Evolutionary conservation across 495 filamentous ascomycete genomes (phyloP).

Genomic region (Penicillium chermesinum): DNA sequence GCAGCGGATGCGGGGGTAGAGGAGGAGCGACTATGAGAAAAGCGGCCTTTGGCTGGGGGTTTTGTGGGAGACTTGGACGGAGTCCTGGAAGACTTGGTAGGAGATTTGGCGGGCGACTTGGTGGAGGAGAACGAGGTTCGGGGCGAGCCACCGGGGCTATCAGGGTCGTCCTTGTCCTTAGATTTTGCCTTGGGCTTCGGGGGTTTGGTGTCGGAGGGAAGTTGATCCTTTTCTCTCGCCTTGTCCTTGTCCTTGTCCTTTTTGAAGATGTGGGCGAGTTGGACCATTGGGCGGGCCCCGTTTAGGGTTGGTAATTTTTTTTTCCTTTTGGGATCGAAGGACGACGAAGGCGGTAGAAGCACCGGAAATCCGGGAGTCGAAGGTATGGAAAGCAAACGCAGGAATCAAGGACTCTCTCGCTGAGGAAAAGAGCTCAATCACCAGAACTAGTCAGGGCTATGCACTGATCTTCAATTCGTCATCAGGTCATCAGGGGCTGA

Average conservation of each 20-base stretch:
- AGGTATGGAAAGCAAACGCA: not conserved
- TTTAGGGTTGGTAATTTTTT: conserved; percentile 16
- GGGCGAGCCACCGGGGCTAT: conserved; percentile 15
- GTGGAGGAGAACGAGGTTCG: conserved; percentile 19
- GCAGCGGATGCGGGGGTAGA: conserved; percentile 23
- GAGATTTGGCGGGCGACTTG: conserved; percentile 8
- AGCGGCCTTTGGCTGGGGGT: conserved; percentile 25
- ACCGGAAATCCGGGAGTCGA: conserved; percentile 3
- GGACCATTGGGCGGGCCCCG: conserved; percentile 25
- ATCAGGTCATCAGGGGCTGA: no score
- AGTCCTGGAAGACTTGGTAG: conserved; percentile 22
- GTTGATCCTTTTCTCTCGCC: conserved; percentile 5
- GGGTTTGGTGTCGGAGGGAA: not conserved
- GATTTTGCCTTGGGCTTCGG: not conserved
- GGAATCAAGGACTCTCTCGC: no score
- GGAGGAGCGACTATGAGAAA: conserved; percentile 34
- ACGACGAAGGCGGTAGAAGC: conserved; percentile 47
- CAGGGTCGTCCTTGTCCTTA: conserved; percentile 6
- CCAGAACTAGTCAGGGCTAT: not conserved
- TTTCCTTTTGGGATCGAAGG: conserved; percentile 38
- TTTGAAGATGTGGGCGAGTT: conserved; percentile 37
- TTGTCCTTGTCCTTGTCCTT: conserved; percentile 36
- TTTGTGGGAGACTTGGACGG: conserved; percentile 25
- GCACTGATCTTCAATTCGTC: not conserved
- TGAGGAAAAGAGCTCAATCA: no score